phyloP scores from a whole-genome alignment of 2,329 filamentous ascomycete genomes.

The Sporothrix sp. region DNA sequence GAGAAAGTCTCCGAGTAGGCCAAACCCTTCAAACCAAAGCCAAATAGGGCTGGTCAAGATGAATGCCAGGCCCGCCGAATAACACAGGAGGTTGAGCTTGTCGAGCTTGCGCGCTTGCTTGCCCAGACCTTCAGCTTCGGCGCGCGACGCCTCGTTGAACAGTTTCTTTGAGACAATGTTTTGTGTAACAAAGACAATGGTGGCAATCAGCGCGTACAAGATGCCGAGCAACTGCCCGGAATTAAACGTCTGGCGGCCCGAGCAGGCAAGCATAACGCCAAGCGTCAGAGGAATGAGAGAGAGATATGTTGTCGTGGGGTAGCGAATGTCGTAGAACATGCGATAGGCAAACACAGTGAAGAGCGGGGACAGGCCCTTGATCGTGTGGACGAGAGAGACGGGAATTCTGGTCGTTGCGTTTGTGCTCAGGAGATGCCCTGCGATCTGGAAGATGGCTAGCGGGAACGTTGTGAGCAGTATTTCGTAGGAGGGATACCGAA shows the following conservation, averaged over 20 bases:
- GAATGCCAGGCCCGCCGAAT: constrained; percentile 91
- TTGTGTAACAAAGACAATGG: constrained; percentile 90
- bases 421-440: constrained; percentile 85
- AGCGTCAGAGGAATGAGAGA: constrained; percentile 84
- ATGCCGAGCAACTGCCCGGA: constrained; percentile 86
- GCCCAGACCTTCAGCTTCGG: constrained; percentile 62
- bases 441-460: constrained; percentile 83
- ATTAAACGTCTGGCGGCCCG: constrained; percentile 59
- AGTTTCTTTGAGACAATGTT: constrained; percentile 98
- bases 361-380: constrained; percentile 91
- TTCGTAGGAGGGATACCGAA: constrained; percentile 69
- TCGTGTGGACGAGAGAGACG: constrained; percentile 94
- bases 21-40: constrained; percentile 82
- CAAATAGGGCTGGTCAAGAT: constrained; percentile 81
- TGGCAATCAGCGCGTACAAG: constrained; percentile 76
- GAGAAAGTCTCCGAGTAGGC: constrained; percentile 66
- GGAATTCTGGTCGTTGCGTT: constrained; percentile 91
- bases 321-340: constrained; percentile 77
- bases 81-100: constrained; percentile 92
- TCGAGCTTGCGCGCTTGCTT: constrained; percentile 70
- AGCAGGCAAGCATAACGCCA: constrained; percentile 95
- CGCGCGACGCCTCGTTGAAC: constrained; percentile 85
- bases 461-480: constrained; percentile 84
- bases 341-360: constrained; percentile 94
- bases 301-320: constrained; percentile 77